Conservation (phyloP, 1,284 basidiomycete species). For the Erythrobasidium hasegawianum region DNA sequence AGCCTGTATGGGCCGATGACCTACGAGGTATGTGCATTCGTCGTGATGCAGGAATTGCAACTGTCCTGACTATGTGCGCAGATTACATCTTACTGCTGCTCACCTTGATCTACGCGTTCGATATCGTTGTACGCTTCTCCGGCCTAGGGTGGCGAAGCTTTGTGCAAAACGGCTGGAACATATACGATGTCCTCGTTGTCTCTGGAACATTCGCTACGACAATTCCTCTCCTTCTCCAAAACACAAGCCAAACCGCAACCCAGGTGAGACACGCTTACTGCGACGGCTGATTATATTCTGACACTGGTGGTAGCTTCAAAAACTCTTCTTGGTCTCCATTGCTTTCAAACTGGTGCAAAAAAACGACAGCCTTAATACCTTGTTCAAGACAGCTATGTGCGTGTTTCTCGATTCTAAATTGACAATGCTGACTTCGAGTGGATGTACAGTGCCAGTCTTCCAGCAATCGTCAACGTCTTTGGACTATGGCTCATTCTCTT, state of each 20-base stretch:
- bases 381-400: slow-evolving; percentile 93
- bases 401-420: slow-evolving; percentile 47
- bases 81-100: slow-evolving; percentile 75
- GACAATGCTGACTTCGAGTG: neutral
- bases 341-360: slow-evolving; percentile 92
- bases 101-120: slow-evolving; percentile 69
- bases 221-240: slow-evolving; percentile 62
- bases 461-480: slow-evolving; percentile 79
- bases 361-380: slow-evolving; percentile 81
- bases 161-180: slow-evolving; percentile 77
- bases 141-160: slow-evolving; percentile 84
- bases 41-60: neutral
- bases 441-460: slow-evolving; percentile 69
- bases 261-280: no score
- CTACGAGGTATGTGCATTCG: slow-evolving; percentile 60
- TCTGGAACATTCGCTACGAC: slow-evolving; percentile 80
- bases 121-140: slow-evolving; percentile 71
- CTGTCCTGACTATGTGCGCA: no score
- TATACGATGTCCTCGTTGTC: slow-evolving; percentile 83
- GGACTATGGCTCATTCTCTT: slow-evolving; percentile 88
- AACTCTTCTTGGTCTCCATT: slow-evolving; percentile 88
- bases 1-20: slow-evolving; percentile 57
- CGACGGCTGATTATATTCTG: no score
- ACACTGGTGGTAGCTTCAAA: slow-evolving; percentile 65
- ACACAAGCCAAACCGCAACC: slow-evolving; percentile 20